Base-by-base conservation (phyloP, 768 basidiomycete species). In the Leccinum boreale region DNA sequence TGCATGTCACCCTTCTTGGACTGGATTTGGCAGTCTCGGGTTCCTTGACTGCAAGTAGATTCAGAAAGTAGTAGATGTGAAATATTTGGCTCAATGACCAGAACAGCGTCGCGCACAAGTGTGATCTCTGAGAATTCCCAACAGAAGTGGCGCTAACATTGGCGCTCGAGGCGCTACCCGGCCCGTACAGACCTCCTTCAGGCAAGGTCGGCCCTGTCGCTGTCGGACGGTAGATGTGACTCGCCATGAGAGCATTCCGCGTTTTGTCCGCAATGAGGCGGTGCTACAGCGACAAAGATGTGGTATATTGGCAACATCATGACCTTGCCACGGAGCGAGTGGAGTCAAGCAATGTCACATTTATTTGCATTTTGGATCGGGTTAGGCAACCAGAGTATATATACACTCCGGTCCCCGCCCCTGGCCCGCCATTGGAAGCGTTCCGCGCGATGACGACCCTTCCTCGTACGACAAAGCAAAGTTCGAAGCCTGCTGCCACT, bases 1-100 rank as follows among this genome's bases (percentile, higher is more conserved):
- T 56, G 85, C 79, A 52, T 88, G 85, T 73, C 79, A 80, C 63
- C 85, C 86, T 11, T 67, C 70, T 55, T 87, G 84, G 85, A 82
- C 85, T 48, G 83, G 83, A 56, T 86, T 80, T 74, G 85, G 85
- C 21, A 4, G 62, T 58, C 79, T 88, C 45, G 85, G 85, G 10
- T 85, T 88, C 79, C 77, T 78, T 28, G 82, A 85, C 66, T 79
- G 81, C 74, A 68, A 73, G 63, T 74, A 63, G 58, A 59, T 45
- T 31, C 12, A n/a, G 36, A 28, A 26, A 47, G 24, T 55, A 63
- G 64, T 51, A 54, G 31, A 46, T 50, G 21, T 5, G 1, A 26
- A 39, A 39, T 31, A 5, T n/a, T 17, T 21, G 24, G 33, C 4
- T 24, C 46, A 19, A 28, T 51, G 24, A 28, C 24, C 23, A 26